Conservation (phyloP, 768 basidiomycete species). For the Boletellus ananas region DNA sequence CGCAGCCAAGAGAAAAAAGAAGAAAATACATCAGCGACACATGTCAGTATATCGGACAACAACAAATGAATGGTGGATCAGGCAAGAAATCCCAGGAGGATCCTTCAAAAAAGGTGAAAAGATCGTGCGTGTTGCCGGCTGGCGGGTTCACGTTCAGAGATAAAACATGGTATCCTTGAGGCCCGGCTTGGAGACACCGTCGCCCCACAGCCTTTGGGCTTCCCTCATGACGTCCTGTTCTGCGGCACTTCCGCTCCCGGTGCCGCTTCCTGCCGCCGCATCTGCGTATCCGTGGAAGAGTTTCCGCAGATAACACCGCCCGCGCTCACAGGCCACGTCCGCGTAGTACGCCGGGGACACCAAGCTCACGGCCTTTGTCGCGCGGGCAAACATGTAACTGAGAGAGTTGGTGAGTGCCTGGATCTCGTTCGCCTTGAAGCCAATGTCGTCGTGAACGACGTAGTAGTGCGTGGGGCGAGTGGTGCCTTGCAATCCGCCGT, state of each 20-base stretch:
- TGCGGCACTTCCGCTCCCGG: slow-evolving; percentile 33
- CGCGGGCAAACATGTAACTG: slow-evolving; percentile 55
- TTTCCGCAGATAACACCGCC: slow-evolving; percentile 49
- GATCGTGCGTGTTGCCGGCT: too few species aligned
- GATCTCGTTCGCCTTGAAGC: slow-evolving; percentile 45
- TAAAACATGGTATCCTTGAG: slow-evolving; percentile 78
- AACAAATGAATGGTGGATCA: too few species aligned
- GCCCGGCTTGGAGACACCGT: slow-evolving; percentile 44
- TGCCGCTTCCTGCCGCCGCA: slow-evolving; percentile 30
- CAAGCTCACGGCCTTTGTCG: slow-evolving; percentile 45
- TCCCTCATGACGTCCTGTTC: slow-evolving; percentile 53
- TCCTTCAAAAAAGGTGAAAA: too few species aligned
- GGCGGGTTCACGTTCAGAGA: slow-evolving; percentile 36
- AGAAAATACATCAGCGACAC: too few species aligned
- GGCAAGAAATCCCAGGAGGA: too few species aligned
- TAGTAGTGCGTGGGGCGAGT: slow-evolving; percentile 55
- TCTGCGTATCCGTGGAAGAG: slow-evolving; percentile 38
- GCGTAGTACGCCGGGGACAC: slow-evolving; percentile 41
- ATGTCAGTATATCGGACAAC: too few species aligned
- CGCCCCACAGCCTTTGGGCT: slow-evolving; percentile 52
- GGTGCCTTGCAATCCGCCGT: slow-evolving; percentile 46
- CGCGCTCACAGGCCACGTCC: slow-evolving; percentile 51
- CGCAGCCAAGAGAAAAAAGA: too few species aligned
- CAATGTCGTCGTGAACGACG: slow-evolving; percentile 52
- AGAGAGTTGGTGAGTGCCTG: slow-evolving; percentile 54